Conservation (phyloP, 441 rosid genomes). For the Aquilaria agallochum region DNA sequence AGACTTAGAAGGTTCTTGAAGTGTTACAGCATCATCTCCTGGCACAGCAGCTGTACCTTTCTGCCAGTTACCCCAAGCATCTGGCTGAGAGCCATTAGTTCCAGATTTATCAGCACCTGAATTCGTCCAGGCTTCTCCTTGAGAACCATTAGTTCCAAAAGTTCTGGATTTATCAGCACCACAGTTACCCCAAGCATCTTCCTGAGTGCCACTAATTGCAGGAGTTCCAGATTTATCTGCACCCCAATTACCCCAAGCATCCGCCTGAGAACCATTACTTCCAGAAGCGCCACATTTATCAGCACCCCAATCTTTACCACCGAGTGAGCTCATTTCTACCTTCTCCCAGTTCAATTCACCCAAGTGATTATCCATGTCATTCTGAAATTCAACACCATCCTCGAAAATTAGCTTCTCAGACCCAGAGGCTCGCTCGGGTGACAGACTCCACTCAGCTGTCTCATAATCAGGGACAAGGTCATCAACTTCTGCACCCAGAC, state of each 20-base stretch:
- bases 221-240: constrained; percentile 3
- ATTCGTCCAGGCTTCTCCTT: neutral
- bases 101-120: neutral
- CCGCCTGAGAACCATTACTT: neutral
- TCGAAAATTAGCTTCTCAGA: constrained; percentile 58
- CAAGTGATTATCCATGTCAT: constrained; percentile 12
- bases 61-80: no score
- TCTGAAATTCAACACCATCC: constrained; percentile 40
- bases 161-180: neutral
- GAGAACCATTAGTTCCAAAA: no score
- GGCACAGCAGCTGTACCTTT: no score
- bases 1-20: no score
- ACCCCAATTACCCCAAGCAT: constrained; percentile 44
- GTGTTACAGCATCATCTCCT: no score
- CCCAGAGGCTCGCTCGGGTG: constrained; percentile 56
- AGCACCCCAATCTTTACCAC: constrained; percentile 2
- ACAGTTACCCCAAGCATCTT: neutral
- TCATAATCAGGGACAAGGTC: constrained; percentile 45
- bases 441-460: constrained; percentile 54
- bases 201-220: no score
- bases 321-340: constrained; percentile 11
- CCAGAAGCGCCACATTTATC: neutral
- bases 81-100: no score
- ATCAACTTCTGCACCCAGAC: constrained; percentile 71
- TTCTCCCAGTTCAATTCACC: constrained; percentile 42